Evolutionary conservation across 805 yeast genomes (phyloP), one percentile per base, ranked within the genome.

Genomic region (Jamesozyma spencerorum): DNA sequence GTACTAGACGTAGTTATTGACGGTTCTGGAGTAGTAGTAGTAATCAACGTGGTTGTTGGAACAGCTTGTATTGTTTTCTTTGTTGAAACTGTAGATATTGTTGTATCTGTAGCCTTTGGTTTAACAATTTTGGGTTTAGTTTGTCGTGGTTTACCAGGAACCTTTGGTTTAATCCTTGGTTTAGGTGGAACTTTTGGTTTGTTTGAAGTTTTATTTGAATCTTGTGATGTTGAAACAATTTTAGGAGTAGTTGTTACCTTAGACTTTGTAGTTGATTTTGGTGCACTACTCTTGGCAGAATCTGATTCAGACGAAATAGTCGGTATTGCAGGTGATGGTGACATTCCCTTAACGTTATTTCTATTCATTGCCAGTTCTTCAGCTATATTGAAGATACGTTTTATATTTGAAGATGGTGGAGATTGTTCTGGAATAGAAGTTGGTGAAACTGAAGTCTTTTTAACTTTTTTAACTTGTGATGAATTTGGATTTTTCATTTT

Each of bases 281-380:
- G 31, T 8, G 31, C 13, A 29, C 14, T 13, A 29, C 31, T 29
- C n/a, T n/a, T n/a, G n/a, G n/a, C n/a, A n/a, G n/a, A n/a, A n/a
- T n/a, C n/a, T n/a, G n/a, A n/a, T n/a, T n/a, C n/a, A n/a, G n/a
- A n/a, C n/a, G n/a, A n/a, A n/a, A n/a, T n/a, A n/a, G n/a, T n/a
- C n/a, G n/a, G n/a, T n/a, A n/a, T n/a, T n/a, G 49, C 34, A 6
- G 49, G 50, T 2, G 56, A 47, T 3, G 42, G 42, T 5, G 51
- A 40, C 12, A 41, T 28, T 8, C 40, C 43, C 35, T 46, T 48
- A 5, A 40, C 53, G 17, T 40, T 41, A 19, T 55, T 58, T 42
- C 64, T 51, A 39, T 59, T 59, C 34, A 50, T 54, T 5, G 64
- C 64, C 32, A 59, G 34, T 41, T 59, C 60, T 37, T 56, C 49